A percentile compares a stretch with the other conserved stretches of the same genome.
phyloP scores from a whole-genome alignment of 1,139 yeast species.

The Saccharomyces uvarum region DNA sequence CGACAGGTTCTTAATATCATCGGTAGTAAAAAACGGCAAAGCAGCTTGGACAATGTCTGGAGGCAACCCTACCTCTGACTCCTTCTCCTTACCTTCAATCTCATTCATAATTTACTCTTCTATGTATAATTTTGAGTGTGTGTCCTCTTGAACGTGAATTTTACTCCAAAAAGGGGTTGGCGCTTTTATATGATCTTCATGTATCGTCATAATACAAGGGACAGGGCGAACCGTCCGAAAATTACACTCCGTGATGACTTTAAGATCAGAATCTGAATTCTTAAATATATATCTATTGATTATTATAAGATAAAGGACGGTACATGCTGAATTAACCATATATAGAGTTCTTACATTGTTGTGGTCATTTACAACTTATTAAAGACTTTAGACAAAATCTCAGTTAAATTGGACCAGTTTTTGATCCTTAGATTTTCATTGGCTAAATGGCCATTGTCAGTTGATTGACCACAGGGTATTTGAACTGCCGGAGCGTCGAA shows the following conservation, averaged over 20 bases:
- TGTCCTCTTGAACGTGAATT: background rate
- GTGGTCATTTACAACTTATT: conserved; percentile 31
- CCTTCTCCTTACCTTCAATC: background rate
- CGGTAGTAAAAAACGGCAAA: conserved; percentile 34
- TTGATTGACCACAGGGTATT: conserved; percentile 91
- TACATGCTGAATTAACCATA: background rate
- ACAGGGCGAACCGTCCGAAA: background rate
- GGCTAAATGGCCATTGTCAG: conserved; percentile 88
- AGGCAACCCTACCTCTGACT: conserved; percentile 13
- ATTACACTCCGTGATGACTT: background rate
- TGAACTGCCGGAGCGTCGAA: conserved; percentile 89
- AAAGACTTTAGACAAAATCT: conserved; percentile 52
- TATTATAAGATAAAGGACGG: background rate
- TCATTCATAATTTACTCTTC: background rate
- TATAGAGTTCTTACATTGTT: background rate
- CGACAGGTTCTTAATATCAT: conserved; percentile 44
- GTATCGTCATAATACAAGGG: background rate
- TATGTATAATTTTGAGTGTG: background rate
- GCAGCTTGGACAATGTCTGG: conserved; percentile 29
- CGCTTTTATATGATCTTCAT: background rate
- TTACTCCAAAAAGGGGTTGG: background rate
- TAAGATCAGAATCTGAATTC: background rate
- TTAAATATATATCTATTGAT: background rate
- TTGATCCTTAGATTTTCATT: conserved; percentile 76
- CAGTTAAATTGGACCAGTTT: conserved; percentile 68